phyloP scores from a whole-genome alignment of 805 yeast genomes.

The Starmerella bacillaris region DNA sequence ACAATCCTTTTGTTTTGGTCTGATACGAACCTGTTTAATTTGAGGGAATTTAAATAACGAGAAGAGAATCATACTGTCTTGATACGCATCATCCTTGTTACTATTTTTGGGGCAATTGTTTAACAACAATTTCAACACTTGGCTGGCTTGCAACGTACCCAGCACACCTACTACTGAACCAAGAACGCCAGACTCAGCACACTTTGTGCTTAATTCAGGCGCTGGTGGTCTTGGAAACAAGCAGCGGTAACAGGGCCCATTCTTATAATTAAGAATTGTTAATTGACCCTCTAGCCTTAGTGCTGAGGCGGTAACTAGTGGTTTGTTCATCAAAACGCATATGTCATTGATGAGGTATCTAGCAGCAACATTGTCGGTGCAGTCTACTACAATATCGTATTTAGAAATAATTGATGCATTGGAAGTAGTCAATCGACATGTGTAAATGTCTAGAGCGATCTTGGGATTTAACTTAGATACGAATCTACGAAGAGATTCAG shows the following conservation, averaged over 20 bases:
- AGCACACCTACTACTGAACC: slow-evolving; percentile 93
- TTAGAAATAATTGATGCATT: slow-evolving; percentile 50
- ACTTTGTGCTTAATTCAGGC: slow-evolving; percentile 60
- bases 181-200: slow-evolving; percentile 83
- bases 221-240: slow-evolving; percentile 83
- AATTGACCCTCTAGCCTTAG: slow-evolving; percentile 82
- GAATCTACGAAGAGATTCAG: slow-evolving; percentile 54
- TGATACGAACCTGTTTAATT: slow-evolving; percentile 60
- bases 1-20: slow-evolving; percentile 46
- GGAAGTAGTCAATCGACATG: slow-evolving; percentile 19
- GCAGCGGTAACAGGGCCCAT: slow-evolving; percentile 83
- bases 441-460: slow-evolving; percentile 37
- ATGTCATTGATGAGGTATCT: slow-evolving; percentile 77
- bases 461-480: slow-evolving; percentile 46
- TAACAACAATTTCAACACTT: slow-evolving; percentile 56
- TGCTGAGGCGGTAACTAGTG: slow-evolving; percentile 85
- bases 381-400: slow-evolving; percentile 71
- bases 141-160: slow-evolving; percentile 79
- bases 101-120: no score
- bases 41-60: slow-evolving; percentile 36
- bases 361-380: slow-evolving; percentile 84
- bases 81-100: slow-evolving; percentile 24
- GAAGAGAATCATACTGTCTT: slow-evolving; percentile 33
- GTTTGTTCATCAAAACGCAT: slow-evolving; percentile 45
- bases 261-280: slow-evolving; percentile 51